These are phyloP conservation scores for Eimeria praecox DNA, from an alignment of 169 alveolate species.

Conservation along the genomic window DNA sequence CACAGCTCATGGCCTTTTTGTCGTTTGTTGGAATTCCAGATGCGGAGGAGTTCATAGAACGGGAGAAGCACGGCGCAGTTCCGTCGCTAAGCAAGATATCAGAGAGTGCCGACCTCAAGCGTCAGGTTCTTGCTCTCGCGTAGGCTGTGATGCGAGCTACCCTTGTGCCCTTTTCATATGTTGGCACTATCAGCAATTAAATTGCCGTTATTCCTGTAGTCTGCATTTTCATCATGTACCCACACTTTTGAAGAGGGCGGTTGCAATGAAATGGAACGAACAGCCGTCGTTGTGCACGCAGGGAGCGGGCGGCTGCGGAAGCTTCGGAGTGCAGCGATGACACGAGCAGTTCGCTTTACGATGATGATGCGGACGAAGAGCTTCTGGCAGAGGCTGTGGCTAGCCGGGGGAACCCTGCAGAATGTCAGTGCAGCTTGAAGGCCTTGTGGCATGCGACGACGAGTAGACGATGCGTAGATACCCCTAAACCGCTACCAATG, in stretches of 20 bases:
- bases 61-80: conserved; percentile 25
- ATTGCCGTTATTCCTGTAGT: background rate
- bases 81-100: background rate
- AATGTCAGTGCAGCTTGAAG: conserved; percentile 34
- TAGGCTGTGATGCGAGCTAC: background rate
- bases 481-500: background rate
- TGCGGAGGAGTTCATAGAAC: conserved; percentile 53
- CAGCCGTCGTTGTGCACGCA: background rate
- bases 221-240: background rate
- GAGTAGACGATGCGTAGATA: too few species aligned
- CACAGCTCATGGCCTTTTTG: too few species aligned
- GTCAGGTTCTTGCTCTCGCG: conserved; percentile 71
- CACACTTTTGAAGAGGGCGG: background rate
- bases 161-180: background rate
- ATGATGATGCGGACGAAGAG: conserved; percentile 71
- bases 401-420: conserved; percentile 40
- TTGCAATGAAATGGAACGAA: background rate
- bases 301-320: conserved; percentile 67
- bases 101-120: conserved; percentile 36
- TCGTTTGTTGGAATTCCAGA: conserved; percentile 5
- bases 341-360: conserved; percentile 36
- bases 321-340: conserved; percentile 54
- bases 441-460: background rate
- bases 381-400: conserved; percentile 37
- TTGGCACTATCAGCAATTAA: background rate